These are phyloP conservation scores for Fraxinus nigra DNA, from an alignment of 305 asterid species.

Conservation along the genomic window DNA sequence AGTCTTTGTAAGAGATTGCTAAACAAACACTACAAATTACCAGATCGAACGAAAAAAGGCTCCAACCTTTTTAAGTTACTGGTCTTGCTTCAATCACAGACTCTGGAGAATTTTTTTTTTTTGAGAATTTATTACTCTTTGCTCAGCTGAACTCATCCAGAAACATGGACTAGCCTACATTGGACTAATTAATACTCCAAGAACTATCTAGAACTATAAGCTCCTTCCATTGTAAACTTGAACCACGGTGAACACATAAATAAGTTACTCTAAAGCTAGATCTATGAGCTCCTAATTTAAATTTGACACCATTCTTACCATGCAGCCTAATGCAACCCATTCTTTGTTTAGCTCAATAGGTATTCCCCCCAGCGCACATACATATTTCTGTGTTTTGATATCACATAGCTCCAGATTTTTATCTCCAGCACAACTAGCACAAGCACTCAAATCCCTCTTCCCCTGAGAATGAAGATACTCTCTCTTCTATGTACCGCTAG, in stretches of 20 bases:
- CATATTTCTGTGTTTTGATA: not conserved
- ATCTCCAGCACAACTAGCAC: not conserved
- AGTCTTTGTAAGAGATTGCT: not conserved
- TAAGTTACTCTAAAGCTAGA: not conserved
- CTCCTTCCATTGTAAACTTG: not conserved
- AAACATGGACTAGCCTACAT: not conserved
- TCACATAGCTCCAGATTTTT: not conserved
- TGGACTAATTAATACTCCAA: not conserved
- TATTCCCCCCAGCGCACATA: not conserved
- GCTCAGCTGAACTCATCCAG: not conserved
- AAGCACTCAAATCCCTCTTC: not conserved
- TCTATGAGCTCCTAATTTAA: not conserved
- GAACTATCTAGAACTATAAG: not conserved
- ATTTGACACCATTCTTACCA: not conserved
- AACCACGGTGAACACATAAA: not conserved
- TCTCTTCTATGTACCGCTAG: not conserved
- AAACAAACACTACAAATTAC: not conserved
- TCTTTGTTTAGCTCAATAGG: not conserved
- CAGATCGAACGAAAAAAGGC: not conserved
- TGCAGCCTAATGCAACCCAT: not conserved
- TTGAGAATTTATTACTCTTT: not conserved
- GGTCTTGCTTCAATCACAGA: not conserved
- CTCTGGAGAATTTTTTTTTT: not conserved
- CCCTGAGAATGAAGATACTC: not conserved
- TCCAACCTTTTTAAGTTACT: not conserved